Evolutionary conservation across 2,329 filamentous ascomycete species (phyloP), one percentile per base, ranked within the genome.

Genomic region (Fusarium nodosum): DNA sequence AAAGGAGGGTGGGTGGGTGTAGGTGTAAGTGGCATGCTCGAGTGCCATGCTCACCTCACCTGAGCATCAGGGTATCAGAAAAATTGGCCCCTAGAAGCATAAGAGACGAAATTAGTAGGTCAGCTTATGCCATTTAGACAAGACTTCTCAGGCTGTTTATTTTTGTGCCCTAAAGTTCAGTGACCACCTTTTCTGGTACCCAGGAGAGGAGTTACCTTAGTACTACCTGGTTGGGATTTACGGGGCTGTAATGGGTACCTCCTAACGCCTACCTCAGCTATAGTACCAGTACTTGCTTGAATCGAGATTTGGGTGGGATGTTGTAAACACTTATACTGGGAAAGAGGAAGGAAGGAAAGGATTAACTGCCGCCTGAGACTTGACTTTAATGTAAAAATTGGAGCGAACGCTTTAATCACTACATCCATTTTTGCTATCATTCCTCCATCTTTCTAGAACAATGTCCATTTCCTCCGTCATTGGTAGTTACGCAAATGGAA

Each of bases 401-500:
- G 38, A 38, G 28, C 13, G 30, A 38, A 24, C 44, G 12, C 18
- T 48, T 58, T 38, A 28, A 30, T n/a, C 7, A 48, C 22, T 20
- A 45, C n/a, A 31, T n/a, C 15, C 22, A 42, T 13, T 56, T 45
- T 41, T 28, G n/a, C n/a, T 18, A 30, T 12, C 26, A 56, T 48
- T 44, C 44, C 24, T 50, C 30, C 33, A 28, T 36, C 24, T 44
- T 28, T 46, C 41, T 48, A 20, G 44, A 60, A 39, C 39, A 26
- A 54, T 20, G 31, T 22, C 15, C 38, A 31, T 50, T n/a, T 26
- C 18, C 39, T 26, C 53, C 24, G 56, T 54, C 56, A 72, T 71
- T 69, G 66, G 60, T 56, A 62, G 42, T 59, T 18, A 39, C 56
- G 41, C 55, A 52, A 56, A 72, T 74, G 61, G 72, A 74, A 74